phyloP scores from a whole-genome alignment of 2,329 filamentous ascomycete species.

The Epicoccum nigrum region DNA sequence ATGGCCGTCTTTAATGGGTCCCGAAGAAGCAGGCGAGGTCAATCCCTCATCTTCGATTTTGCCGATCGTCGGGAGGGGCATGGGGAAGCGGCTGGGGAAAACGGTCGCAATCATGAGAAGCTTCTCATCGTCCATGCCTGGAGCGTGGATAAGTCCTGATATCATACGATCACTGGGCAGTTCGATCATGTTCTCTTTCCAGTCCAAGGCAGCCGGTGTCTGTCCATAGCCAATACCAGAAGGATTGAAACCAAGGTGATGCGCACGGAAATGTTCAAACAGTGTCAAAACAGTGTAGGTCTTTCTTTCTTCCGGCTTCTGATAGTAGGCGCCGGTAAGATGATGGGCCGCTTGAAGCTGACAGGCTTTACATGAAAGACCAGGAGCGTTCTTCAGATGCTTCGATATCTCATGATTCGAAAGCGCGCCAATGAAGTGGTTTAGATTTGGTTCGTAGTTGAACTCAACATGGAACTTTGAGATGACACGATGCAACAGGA shows the following conservation, averaged over 20 bases:
- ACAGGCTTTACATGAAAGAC: conserved; percentile 53
- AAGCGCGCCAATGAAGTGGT: conserved; percentile 59
- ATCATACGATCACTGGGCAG: conserved; percentile 61
- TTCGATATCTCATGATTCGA: conserved; percentile 50
- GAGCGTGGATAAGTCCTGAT: conserved; percentile 55
- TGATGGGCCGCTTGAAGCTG: conserved; percentile 37
- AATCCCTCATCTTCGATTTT: conserved; percentile 39
- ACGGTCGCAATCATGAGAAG: conserved; percentile 58
- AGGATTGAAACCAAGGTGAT: conserved; percentile 51
- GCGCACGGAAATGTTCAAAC: conserved; percentile 65
- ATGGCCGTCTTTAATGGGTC: conserved; percentile 37
- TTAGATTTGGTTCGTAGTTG: conserved; percentile 61
- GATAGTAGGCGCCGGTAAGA: conserved; percentile 40
- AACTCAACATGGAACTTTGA: conserved; percentile 65
- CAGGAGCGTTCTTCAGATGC: conserved; percentile 52
- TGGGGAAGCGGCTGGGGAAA: conserved; percentile 54
- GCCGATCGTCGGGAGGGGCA: conserved; percentile 52
- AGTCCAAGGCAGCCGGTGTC: conserved; percentile 51
- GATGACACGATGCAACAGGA: conserved; percentile 68
- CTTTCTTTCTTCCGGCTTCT: conserved; percentile 48
- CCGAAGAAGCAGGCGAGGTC: conserved; percentile 37
- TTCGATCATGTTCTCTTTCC: conserved; percentile 67
- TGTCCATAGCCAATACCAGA: conserved; percentile 33
- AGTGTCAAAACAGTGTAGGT: conserved; percentile 59
- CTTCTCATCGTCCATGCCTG: conserved; percentile 64